A percentile compares a stretch with the other conserved stretches of the same genome.
Evolutionary conservation across 2,329 filamentous ascomycete genomes (phyloP).

Genomic region (Gyromitra esculenta): DNA sequence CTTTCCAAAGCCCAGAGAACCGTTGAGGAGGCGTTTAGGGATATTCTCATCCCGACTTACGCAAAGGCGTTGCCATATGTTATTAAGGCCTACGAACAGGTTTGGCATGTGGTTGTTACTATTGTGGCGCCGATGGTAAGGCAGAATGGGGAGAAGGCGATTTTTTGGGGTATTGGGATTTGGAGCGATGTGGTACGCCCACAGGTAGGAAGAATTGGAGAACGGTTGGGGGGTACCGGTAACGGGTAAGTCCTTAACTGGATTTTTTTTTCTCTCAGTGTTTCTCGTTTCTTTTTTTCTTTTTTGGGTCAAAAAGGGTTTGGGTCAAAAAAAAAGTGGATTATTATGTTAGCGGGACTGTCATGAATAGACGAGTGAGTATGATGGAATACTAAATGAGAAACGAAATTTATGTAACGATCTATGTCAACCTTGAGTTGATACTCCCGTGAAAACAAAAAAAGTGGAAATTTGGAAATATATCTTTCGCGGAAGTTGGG

Average conservation of each 20-base stretch:
- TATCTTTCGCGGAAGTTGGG: constrained; percentile 39
- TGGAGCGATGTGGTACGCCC: constrained; percentile 86
- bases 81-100: constrained; percentile 70
- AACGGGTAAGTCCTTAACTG: constrained; percentile 60
- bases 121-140: constrained; percentile 53
- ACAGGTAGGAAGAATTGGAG: constrained; percentile 89
- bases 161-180: constrained; percentile 54
- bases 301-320: constrained; percentile 31
- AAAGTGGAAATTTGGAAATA: constrained; percentile 38
- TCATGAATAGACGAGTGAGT: constrained; percentile 27
- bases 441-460: constrained; percentile 24
- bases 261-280: constrained; percentile 14
- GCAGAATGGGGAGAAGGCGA: constrained; percentile 52
- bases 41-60: constrained; percentile 79
- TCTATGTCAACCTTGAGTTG: constrained; percentile 20
- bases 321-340: constrained; percentile 36
- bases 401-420: constrained; percentile 46
- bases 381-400: constrained; percentile 36
- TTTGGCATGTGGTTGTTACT: constrained; percentile 50
- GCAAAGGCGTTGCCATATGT: constrained; percentile 77
- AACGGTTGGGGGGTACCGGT: constrained; percentile 73
- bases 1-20: constrained; percentile 73
- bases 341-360: constrained; percentile 37
- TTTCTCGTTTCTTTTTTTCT: constrained; percentile 17
- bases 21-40: constrained; percentile 74